phyloP scores from a whole-genome alignment of 202 grass and related monocot genomes.

The Alloteropsis angusta region DNA sequence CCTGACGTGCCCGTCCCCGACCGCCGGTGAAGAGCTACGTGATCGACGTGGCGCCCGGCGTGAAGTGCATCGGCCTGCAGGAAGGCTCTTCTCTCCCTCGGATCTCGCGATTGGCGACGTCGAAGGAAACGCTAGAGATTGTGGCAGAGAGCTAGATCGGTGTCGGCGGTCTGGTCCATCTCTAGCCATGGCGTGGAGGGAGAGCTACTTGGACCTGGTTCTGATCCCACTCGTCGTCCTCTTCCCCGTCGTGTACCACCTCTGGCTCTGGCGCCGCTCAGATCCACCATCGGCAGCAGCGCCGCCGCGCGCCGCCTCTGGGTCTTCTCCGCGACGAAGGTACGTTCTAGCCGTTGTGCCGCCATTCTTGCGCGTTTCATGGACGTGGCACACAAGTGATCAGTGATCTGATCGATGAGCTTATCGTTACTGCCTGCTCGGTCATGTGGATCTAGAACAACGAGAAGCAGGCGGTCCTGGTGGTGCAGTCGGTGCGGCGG shows the following conservation, averaged over 20 bases:
- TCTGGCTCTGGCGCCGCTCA: conserved; percentile 58
- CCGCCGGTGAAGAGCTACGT: conserved; percentile 92
- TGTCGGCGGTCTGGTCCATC: background rate
- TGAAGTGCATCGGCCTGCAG: conserved; percentile 79
- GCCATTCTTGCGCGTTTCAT: too few species aligned
- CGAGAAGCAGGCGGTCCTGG: conserved; percentile 57
- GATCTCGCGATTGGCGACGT: too few species aligned
- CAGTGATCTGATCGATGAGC: background rate
- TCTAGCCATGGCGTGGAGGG: conserved; percentile 54
- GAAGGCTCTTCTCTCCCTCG: too few species aligned
- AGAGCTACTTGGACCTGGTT: conserved; percentile 53
- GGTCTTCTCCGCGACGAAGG: conserved; percentile 50
- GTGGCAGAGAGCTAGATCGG: background rate
- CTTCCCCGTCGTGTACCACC: conserved; percentile 39
- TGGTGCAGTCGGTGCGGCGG: conserved; percentile 62
- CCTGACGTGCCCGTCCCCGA: conserved; percentile 23
- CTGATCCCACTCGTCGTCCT: conserved; percentile 52
- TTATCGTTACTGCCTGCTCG: background rate
- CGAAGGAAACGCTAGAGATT: background rate
- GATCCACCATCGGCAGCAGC: conserved; percentile 53
- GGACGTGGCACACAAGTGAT: too few species aligned
- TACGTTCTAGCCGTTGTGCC: background rate
- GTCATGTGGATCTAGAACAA: conserved; percentile 24
- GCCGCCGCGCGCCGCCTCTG: conserved; percentile 47
- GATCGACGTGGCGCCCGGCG: conserved; percentile 66